Percentiles rank a stretch among this genome's conserved stretches.
Evolutionary conservation across 2,329 filamentous ascomycete genomes (phyloP).

Genomic region (Scedosporium boydii): DNA sequence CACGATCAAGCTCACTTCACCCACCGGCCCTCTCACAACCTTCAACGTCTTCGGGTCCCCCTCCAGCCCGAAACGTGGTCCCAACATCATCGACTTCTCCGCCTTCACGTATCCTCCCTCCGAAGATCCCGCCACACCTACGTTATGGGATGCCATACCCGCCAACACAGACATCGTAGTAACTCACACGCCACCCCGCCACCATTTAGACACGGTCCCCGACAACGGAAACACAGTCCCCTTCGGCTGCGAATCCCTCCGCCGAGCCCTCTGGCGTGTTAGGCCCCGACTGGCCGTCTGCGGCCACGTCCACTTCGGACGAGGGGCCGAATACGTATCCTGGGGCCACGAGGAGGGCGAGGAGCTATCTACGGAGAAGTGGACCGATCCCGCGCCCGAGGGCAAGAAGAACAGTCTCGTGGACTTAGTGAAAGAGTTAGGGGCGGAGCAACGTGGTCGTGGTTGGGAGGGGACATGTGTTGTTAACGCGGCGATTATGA

Average conservation of each 20-base stretch:
- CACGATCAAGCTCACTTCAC: constrained; percentile 42
- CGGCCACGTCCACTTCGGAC: constrained; percentile 61
- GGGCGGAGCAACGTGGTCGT: constrained; percentile 29
- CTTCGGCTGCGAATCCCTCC: constrained; percentile 52
- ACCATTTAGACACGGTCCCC: constrained; percentile 44
- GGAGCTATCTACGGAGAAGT: constrained; percentile 37
- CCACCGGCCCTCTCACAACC: constrained; percentile 41
- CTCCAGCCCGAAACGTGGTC: constrained; percentile 39
- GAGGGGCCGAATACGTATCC: constrained; percentile 51
- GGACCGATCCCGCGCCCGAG: constrained; percentile 49
- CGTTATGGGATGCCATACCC: constrained; percentile 53
- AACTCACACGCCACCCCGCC: constrained; percentile 59
- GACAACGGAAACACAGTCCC: constrained; percentile 18
- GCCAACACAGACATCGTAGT: constrained; percentile 55
- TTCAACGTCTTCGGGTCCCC: constrained; percentile 67
- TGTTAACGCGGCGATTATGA: constrained; percentile 70
- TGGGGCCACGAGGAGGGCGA: constrained; percentile 43
- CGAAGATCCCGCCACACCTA: background rate
- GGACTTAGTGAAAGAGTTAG: constrained; percentile 43
- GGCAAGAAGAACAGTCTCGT: constrained; percentile 52
- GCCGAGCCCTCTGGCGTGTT: constrained; percentile 46
- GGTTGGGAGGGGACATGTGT: constrained; percentile 52
- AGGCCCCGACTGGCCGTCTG: constrained; percentile 58
- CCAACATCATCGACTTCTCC: constrained; percentile 3
- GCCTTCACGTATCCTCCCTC: constrained; percentile 4